These are phyloP conservation scores for Westerdykella ornata DNA, from an alignment of 2,329 filamentous ascomycete genomes.

Conservation along the genomic window DNA sequence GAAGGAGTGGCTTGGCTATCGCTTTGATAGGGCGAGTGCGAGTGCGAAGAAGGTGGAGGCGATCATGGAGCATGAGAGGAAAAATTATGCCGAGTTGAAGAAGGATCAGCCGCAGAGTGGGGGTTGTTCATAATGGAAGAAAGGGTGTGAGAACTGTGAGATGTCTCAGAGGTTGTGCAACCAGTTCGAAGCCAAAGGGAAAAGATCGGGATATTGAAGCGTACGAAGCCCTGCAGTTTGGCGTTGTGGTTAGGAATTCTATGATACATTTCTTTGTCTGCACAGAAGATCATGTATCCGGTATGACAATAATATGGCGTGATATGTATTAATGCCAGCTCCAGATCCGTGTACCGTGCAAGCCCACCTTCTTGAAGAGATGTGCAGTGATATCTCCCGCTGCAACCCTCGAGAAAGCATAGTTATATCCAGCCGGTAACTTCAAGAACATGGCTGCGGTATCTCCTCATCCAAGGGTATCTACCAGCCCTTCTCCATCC, in stretches of 20 bases:
- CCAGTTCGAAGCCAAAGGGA: neutral
- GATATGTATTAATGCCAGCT: too few relatives aligned
- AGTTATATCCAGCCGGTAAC: too few relatives aligned
- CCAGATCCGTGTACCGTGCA: too few relatives aligned
- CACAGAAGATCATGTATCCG: too few relatives aligned
- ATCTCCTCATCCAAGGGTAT: too few relatives aligned
- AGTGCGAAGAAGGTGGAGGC: constrained; percentile 52
- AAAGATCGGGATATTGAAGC: neutral
- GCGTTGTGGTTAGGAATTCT: too few relatives aligned
- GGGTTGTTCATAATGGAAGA: neutral
- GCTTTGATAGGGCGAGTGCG: constrained; percentile 63
- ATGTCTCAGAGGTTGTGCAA: constrained; percentile 2
- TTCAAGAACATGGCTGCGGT: too few relatives aligned
- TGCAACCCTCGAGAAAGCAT: too few relatives aligned
- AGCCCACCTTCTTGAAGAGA: too few relatives aligned
- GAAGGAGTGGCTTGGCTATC: constrained; percentile 77
- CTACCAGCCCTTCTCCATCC: neutral
- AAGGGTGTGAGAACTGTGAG: constrained; percentile 3
- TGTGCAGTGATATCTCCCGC: too few relatives aligned
- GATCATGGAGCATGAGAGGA: constrained; percentile 45
- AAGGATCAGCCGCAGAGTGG: constrained; percentile 4
- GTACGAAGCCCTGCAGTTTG: neutral
- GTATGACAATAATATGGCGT: too few relatives aligned
- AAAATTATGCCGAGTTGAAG: constrained; percentile 22
- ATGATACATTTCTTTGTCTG: too few relatives aligned